phyloP scores from a whole-genome alignment of 768 basidiomycete species.

The Naganishia kalamii region DNA sequence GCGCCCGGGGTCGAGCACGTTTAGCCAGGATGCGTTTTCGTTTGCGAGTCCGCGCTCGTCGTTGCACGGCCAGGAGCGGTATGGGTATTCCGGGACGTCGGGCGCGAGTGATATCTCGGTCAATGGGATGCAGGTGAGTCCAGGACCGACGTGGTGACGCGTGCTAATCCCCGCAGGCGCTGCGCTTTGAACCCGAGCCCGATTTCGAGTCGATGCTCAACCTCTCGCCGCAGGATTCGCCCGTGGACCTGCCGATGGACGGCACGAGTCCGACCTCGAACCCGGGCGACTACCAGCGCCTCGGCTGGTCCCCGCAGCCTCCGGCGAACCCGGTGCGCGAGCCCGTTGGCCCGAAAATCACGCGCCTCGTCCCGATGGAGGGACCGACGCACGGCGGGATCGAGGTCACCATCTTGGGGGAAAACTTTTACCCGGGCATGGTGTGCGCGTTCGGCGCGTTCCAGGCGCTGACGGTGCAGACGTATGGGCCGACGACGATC shows the following conservation, averaged over 20 bases:
- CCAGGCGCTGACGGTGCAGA: constrained; percentile 71
- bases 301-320: constrained; percentile 30
- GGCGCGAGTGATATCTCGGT: constrained; percentile 7
- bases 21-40: constrained; percentile 9
- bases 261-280: constrained; percentile 7
- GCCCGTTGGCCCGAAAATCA: constrained; percentile 40
- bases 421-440: constrained; percentile 60
- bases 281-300: constrained; percentile 1
- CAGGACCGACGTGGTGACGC: not conserved
- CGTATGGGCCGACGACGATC: constrained; percentile 87
- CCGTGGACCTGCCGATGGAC: constrained; percentile 12
- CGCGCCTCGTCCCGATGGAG: constrained; percentile 50
- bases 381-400: constrained; percentile 86
- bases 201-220: constrained; percentile 25
- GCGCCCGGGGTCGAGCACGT: not conserved
- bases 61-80: constrained; percentile 3
- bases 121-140: constrained; percentile 3
- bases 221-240: constrained; percentile 17
- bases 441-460: constrained; percentile 82
- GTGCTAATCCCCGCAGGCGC: not conserved
- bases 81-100: not conserved
- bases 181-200: constrained; percentile 18
- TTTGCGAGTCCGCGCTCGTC: constrained; percentile 7
- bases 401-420: constrained; percentile 86
- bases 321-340: constrained; percentile 16